A percentile compares a stretch with the other conserved stretches of the same genome.
These are phyloP conservation scores for Cytospora piceae DNA, from an alignment of 2,329 filamentous ascomycete genomes.

Conservation along the genomic window DNA sequence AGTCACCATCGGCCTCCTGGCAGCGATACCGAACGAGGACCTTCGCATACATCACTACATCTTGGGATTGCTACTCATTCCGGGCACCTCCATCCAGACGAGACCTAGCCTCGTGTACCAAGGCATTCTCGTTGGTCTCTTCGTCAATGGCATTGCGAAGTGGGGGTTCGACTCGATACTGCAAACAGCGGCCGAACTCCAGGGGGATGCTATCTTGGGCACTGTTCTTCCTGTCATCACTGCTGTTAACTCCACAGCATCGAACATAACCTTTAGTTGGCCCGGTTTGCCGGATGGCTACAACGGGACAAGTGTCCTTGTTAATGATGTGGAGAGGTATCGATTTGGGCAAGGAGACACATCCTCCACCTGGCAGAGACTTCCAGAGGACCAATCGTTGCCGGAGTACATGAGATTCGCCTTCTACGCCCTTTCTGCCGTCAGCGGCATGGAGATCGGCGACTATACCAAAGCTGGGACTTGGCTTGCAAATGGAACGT, in stretches of 20 bases:
- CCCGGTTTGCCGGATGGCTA: constrained; percentile 17
- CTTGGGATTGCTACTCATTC: constrained; percentile 69
- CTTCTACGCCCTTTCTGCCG: constrained; percentile 31
- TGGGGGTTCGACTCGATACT: constrained; percentile 78
- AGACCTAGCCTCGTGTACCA: constrained; percentile 71
- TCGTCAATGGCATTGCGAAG: constrained; percentile 76
- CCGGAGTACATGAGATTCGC: constrained; percentile 39
- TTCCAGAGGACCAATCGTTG: constrained; percentile 9
- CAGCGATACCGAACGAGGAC: constrained; percentile 60
- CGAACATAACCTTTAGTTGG: constrained; percentile 54
- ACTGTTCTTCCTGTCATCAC: constrained; percentile 50
- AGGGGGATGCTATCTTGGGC: constrained; percentile 49
- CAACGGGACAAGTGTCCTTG: constrained; percentile 39
- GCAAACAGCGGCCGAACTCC: constrained; percentile 66
- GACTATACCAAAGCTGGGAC: constrained; percentile 36
- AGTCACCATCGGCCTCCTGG: constrained; percentile 56
- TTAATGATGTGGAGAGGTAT: constrained; percentile 39
- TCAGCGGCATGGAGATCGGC: constrained; percentile 34
- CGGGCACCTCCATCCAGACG: constrained; percentile 72
- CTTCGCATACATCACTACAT: constrained; percentile 79
- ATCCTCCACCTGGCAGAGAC: constrained; percentile 34
- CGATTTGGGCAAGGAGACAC: constrained; percentile 29
- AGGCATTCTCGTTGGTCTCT: constrained; percentile 72
- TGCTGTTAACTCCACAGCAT: constrained; percentile 44
- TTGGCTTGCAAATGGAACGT: constrained; percentile 38